Percentiles rank a stretch among this genome's conserved stretches.
Conservation (phyloP, 1,284 basidiomycete species). For the Microstroma glucosiphilum region DNA sequence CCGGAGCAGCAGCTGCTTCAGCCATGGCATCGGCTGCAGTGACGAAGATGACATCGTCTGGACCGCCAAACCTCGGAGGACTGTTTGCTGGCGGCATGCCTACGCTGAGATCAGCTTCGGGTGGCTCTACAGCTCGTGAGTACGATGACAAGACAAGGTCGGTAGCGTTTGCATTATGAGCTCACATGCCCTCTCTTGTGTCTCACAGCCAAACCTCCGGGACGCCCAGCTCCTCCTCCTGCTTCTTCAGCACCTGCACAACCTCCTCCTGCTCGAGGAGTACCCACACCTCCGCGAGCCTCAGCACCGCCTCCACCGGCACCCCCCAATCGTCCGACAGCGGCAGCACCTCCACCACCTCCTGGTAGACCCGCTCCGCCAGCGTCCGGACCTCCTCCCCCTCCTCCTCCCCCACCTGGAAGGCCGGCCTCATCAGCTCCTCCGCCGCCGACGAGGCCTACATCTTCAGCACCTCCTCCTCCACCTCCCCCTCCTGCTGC, state of each 20-base stretch:
- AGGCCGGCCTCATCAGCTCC: conserved; percentile 3
- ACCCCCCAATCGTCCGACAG: conserved; percentile 6
- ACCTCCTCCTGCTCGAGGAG: conserved; percentile 4
- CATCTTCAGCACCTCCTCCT: neutral
- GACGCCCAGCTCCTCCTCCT: conserved; percentile 3
- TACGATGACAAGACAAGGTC: too few relatives aligned
- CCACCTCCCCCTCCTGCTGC: conserved; percentile 7
- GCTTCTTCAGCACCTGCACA: neutral
- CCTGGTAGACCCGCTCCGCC: conserved; percentile 3
- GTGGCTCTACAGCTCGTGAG: neutral
- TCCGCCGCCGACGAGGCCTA: neutral
- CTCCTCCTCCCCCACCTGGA: conserved; percentile 10
- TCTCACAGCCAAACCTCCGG: neutral
- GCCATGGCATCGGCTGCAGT: too few relatives aligned
- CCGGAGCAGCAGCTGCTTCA: conserved; percentile 14
- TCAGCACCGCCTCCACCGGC: conserved; percentile 11
- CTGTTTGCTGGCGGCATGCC: conserved; percentile 86
- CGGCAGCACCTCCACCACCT: conserved; percentile 3
- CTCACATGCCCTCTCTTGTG: too few relatives aligned
- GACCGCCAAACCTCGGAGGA: conserved; percentile 62
- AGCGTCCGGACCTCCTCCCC: conserved; percentile 1
- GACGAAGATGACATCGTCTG: neutral
- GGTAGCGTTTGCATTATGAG: too few relatives aligned
- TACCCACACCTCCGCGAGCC: conserved; percentile 8
- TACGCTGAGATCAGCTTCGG: conserved; percentile 61